Evolutionary conservation across 2,329 filamentous ascomycete genomes (phyloP), one percentile per base, ranked within the genome.

Genomic region (Trichoderma simmonsii): DNA sequence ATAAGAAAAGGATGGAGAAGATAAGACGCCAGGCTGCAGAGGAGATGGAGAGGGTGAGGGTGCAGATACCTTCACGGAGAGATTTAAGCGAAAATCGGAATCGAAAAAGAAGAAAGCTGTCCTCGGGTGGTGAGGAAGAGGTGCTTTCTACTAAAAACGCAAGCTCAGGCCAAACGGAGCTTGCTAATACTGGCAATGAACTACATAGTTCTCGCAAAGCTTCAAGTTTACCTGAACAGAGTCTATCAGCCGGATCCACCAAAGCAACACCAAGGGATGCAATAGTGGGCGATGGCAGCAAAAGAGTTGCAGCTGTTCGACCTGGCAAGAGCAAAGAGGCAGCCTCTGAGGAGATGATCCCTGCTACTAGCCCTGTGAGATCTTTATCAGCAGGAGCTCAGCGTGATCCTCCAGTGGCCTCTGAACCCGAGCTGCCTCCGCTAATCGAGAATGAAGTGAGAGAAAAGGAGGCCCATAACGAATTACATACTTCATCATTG

Each of bases 1-100:
- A 83, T 14, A 80, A 78, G 8, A 81, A 79, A 30, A 80, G 76
- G 43, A 83, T 80, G 3, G 80, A 81, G 18, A 75, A 75, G 54
- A 85, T 81, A 68, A 81, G 82, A 43, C 80, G 83, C 1, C 78
- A 81, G 26, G 84, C 83, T 4, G 79, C 81, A 1, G 79, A 82
- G 72, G 79, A 83, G 39, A 80, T 87, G 72, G 80, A 79, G 1
- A 80, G 78, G 12, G 83, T 86, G n/a, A 81, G 78, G 66, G 79
- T 86, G 5, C 73, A 75, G 9, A 77, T 78, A 7, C 75, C 75
- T 28, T 62, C 74, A 12, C 75, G 73, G 36, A 73, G 75, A 8
- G 72, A 72, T 12, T 76, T 77, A 0, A 65, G 60, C 36, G 79
- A 78, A 21, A 73, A 74, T 30, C 74, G 75, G 24, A 76, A 51